Evolutionary conservation across 345 rosid genomes (phyloP), one percentile per base, ranked within the genome.

Genomic region (Gossypium thurberi): DNA sequence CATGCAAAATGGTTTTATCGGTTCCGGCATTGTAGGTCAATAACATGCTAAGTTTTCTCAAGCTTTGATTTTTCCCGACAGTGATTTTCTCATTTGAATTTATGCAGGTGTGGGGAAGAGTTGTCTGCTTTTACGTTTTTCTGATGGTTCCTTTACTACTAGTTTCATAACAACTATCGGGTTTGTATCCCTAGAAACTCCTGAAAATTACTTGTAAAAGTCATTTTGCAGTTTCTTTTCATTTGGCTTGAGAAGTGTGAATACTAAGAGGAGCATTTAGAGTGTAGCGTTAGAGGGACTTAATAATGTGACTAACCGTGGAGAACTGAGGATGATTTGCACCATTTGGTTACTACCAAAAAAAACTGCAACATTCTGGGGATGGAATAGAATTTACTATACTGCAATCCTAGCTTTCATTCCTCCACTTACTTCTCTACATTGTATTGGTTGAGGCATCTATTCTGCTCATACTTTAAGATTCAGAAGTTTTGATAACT

Each of bases 161-260:
- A 93, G 98, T 81, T 93, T 93, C 80, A 93, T 93, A 55, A 93
- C 98, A 3, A 93, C 98, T 56, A 93, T 93, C 52, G 98, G 98
- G 97, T 93, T 50, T 55, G 84, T 73, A 69, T 75, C 42, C 55
- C 44, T 63, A 7, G 56, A n/a, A 46, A 69, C 72, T 71, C 58
- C 56, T 20, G n/a, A 42, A 48, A 23, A 42, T 66, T 65, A 15
- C 51, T 25, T 61, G 18, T 48, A 48, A 11, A 65, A 48, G 13
- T 13, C 56, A 4, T 51, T 43, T 69, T 48, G 53, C 56, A 8
- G 37, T 63, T 47, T 33, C 1, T 33, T 33, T 5, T 33, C 40
- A 33, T 33, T 43, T 20, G 28, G 57, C 28, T 44, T 11, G 17
- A 23, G 18, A 55, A 20, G 58, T 61, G 15, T 69, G 65, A 53